Evolutionary conservation across 2,329 filamentous ascomycete species (phyloP).

Genomic region (Bipolaris gigantea): DNA sequence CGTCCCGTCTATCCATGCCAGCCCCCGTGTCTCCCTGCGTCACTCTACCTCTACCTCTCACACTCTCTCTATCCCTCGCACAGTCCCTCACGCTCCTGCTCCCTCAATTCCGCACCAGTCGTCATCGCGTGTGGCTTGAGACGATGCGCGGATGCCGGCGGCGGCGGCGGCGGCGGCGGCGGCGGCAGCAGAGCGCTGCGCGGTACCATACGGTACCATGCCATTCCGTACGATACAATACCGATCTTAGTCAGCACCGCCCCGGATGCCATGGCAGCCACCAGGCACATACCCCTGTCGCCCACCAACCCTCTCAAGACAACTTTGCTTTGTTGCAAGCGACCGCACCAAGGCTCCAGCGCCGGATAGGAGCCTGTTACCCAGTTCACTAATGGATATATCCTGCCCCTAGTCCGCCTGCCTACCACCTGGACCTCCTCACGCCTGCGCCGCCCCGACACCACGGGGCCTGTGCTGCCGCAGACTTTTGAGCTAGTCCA

Average conservation of each 20-base stretch:
- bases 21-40: neutral
- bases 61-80: too few relatives aligned
- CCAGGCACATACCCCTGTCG: constrained; percentile 15
- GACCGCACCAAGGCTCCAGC: constrained; percentile 26
- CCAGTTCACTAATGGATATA: constrained; percentile 1
- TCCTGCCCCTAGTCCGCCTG: constrained; percentile 4
- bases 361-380: constrained; percentile 14
- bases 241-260: constrained; percentile 12
- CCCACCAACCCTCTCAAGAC: constrained; percentile 16
- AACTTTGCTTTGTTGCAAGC: constrained; percentile 17
- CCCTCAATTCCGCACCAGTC: neutral
- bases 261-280: constrained; percentile 4
- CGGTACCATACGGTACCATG: neutral
- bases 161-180: too few relatives aligned
- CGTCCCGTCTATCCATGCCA: neutral
- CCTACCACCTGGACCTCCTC: constrained; percentile 9
- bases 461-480: constrained; percentile 32
- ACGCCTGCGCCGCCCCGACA: constrained; percentile 16
- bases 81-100: neutral
- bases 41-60: neutral
- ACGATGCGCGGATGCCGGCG: neutral
- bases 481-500: constrained; percentile 28
- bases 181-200: neutral
- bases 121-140: constrained; percentile 4
- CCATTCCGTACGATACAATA: constrained; percentile 3